Conservation (phyloP, 495 filamentous ascomycete genomes). For the Niebla homalea region DNA sequence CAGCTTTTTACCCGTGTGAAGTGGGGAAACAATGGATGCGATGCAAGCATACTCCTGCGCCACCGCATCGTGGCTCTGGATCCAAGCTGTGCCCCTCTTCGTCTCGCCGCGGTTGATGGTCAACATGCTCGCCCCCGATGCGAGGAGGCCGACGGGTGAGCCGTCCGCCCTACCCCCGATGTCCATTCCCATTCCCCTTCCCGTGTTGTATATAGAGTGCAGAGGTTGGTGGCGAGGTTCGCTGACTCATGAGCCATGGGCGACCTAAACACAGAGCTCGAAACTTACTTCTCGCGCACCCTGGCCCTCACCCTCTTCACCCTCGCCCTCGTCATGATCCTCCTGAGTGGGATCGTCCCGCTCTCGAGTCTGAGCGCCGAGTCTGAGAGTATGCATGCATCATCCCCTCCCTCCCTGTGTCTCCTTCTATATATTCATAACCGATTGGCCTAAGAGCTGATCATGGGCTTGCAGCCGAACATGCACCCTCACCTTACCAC, state of each 20-base stretch:
- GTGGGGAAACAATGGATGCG: constrained; percentile 29
- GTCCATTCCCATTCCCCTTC: not conserved
- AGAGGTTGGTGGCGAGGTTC: constrained; percentile 5
- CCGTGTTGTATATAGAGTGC: not conserved
- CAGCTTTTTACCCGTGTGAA: not conserved
- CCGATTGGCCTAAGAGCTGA: too few species aligned
- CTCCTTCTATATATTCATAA: too few species aligned
- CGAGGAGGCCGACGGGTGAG: constrained; percentile 41
- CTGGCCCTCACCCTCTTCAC: constrained; percentile 54
- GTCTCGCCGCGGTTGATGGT: constrained; percentile 52
- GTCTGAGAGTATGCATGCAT: constrained; percentile 20
- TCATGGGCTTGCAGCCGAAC: not conserved
- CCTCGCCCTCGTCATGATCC: constrained; percentile 48
- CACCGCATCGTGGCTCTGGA: constrained; percentile 50
- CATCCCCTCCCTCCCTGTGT: not conserved
- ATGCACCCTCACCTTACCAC: constrained; percentile 43
- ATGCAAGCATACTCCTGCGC: constrained; percentile 54
- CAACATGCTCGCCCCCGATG: constrained; percentile 45
- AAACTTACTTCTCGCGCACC: constrained; percentile 59
- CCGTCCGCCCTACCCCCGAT: not conserved
- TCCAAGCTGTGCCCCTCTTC: constrained; percentile 55
- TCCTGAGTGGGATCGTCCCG: constrained; percentile 67
- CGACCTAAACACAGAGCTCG: too few species aligned
- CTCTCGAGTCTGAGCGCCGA: constrained; percentile 29
- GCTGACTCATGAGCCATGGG: too few species aligned